phyloP scores from a whole-genome alignment of 495 filamentous ascomycete species.

The Penicillium psychrofluorescens region DNA sequence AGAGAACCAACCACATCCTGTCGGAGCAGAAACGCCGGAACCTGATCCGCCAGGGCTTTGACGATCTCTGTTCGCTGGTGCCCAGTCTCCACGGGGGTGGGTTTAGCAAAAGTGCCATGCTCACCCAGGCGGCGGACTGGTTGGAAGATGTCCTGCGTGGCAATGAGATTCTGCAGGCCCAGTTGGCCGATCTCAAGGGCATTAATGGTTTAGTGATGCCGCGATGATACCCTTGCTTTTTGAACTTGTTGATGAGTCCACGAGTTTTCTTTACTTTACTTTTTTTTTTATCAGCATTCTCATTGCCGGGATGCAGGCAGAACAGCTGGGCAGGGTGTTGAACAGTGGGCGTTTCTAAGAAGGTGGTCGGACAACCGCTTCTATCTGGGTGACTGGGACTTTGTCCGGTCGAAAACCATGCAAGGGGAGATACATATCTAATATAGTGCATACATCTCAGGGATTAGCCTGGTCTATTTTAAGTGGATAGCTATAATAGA shows the following conservation, averaged over 20 bases:
- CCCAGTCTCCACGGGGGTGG: slow-evolving; percentile 62
- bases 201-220: slow-evolving; percentile 39
- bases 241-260: slow-evolving; percentile 11
- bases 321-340: slow-evolving; percentile 8
- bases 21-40: slow-evolving; percentile 83
- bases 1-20: slow-evolving; percentile 78
- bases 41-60: slow-evolving; percentile 70
- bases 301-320: slow-evolving; percentile 6
- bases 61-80: slow-evolving; percentile 62
- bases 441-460: too few species aligned
- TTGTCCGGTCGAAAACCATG: too few species aligned
- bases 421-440: too few species aligned
- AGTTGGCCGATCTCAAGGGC: slow-evolving; percentile 38
- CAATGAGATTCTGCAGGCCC: slow-evolving; percentile 47
- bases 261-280: slow-evolving; percentile 14
- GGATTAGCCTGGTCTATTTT: too few species aligned
- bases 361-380: too few species aligned
- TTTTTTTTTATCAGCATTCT: not conserved
- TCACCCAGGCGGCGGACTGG: slow-evolving; percentile 64
- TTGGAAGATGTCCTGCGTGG: slow-evolving; percentile 63
- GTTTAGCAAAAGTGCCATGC: slow-evolving; percentile 72
- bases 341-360: slow-evolving; percentile 8
- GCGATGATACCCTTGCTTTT: slow-evolving; percentile 15
- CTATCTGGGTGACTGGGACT: too few species aligned
- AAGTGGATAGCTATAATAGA: too few species aligned